Evolutionary conservation across 1,139 yeast species (phyloP).

Genomic region (Meyerozyma athensensis): DNA sequence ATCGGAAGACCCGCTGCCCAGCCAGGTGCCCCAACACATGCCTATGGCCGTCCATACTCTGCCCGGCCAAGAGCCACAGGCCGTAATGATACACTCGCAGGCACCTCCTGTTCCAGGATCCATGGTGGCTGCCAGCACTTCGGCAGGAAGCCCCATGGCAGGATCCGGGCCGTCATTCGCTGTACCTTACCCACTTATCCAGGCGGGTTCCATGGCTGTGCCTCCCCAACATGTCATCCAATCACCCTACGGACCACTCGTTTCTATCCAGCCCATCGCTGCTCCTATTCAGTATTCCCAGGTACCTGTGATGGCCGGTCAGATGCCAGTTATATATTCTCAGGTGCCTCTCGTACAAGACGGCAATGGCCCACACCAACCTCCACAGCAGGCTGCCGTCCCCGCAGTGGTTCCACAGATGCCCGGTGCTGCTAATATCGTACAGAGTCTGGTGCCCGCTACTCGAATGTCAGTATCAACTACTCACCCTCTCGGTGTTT

Average conservation of each 20-base stretch:
- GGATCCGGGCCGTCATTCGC: conserved; percentile 7
- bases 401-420: too few species aligned
- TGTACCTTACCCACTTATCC: conserved; percentile 16
- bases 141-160: neutral
- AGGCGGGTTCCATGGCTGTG: conserved; percentile 10
- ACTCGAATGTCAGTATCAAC: too few species aligned
- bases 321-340: conserved; percentile 8
- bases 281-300: conserved; percentile 16
- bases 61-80: conserved; percentile 4
- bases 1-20: conserved; percentile 8
- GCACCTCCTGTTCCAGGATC: conserved; percentile 3
- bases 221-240: conserved; percentile 20
- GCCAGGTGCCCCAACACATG: conserved; percentile 6
- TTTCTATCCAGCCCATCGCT: conserved; percentile 28
- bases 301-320: conserved; percentile 9
- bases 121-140: neutral
- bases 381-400: conserved; percentile 5
- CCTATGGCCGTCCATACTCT: conserved; percentile 7
- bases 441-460: too few species aligned
- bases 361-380: conserved; percentile 6
- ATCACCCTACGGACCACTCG: conserved; percentile 34
- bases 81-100: neutral
- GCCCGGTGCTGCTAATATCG: too few species aligned
- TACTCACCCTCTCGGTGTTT: conserved; percentile 5
- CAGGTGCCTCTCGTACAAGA: conserved; percentile 8